Percentiles rank a stretch among this genome's conserved stretches.
These are phyloP conservation scores for Calonectria henricotiae DNA, from an alignment of 2,329 filamentous ascomycete genomes.

Conservation along the genomic window DNA sequence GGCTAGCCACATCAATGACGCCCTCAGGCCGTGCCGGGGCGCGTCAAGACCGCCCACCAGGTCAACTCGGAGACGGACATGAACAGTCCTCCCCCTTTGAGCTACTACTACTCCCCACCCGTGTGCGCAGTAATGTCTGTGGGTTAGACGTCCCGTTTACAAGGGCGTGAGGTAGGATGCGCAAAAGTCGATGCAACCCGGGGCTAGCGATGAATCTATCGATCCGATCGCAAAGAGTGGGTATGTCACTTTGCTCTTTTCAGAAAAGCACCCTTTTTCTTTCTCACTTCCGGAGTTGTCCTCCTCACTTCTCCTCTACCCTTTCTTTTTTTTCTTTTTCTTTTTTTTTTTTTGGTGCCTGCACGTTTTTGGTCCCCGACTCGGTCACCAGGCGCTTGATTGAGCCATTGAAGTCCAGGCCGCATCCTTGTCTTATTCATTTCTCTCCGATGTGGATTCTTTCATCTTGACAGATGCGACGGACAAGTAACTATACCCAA, in stretches of 20 bases:
- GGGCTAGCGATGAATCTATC: background rate
- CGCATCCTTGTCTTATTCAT: background rate
- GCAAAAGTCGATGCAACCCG: background rate
- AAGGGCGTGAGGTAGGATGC: background rate
- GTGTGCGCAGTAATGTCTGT: too few species aligned
- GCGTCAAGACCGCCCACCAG: background rate
- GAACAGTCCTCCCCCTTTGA: background rate
- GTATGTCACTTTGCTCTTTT: constrained; percentile 1
- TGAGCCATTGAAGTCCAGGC: constrained; percentile 1
- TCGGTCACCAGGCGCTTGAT: background rate
- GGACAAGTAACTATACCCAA: background rate
- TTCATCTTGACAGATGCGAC: constrained; percentile 8
- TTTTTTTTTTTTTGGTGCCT: background rate
- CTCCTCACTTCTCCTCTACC: background rate
- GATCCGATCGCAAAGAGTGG: constrained; percentile 6
- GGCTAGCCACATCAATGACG: background rate
- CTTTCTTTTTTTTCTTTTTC: background rate
- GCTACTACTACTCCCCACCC: background rate
- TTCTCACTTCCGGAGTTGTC: too few species aligned
- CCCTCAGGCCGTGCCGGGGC: background rate
- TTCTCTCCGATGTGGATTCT: background rate
- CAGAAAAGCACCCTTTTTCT: background rate
- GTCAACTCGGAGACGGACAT: background rate
- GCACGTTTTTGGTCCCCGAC: background rate
- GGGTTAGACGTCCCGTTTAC: background rate